A percentile compares a stretch with the other conserved stretches of the same genome.
Conservation (phyloP, 2,329 filamentous ascomycete species). For the Arthrobotrys pseudoclavata region DNA sequence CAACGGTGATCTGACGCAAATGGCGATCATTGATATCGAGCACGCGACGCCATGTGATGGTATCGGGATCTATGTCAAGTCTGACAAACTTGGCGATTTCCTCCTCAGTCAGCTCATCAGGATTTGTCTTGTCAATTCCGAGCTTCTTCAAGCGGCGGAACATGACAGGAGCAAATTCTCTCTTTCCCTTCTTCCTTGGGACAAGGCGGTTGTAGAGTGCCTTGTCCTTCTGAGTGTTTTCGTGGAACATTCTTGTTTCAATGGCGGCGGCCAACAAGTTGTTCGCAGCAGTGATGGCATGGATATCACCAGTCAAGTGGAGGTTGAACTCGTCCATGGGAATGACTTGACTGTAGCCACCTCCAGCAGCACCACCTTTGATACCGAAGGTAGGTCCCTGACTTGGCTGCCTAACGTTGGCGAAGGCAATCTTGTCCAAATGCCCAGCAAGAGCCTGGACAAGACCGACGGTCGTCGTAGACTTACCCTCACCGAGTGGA, state of each 20-base stretch:
- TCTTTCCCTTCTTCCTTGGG: constrained; percentile 88
- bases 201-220: constrained; percentile 89
- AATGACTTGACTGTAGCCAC: constrained; percentile 98
- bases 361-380: constrained; percentile 96
- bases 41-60: constrained; percentile 96
- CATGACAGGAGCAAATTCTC: constrained; percentile 89
- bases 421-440: constrained; percentile 87
- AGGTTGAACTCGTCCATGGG: constrained; percentile 99
- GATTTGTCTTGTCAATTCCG: constrained; percentile 94
- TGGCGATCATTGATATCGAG: constrained; percentile 98
- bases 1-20: constrained; percentile 88
- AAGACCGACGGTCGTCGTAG: constrained; percentile 95
- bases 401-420: constrained; percentile 95
- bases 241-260: constrained; percentile 98
- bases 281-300: constrained; percentile 96
- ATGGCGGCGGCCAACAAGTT: constrained; percentile 93
- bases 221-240: constrained; percentile 92
- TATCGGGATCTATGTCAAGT: constrained; percentile 94
- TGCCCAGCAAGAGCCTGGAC: constrained; percentile 93
- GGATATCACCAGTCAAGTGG: constrained; percentile 96
- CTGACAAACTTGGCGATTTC: constrained; percentile 91
- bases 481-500: constrained; percentile 96
- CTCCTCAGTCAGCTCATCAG: constrained; percentile 88
- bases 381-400: constrained; percentile 99
- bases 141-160: constrained; percentile 94